phyloP scores from a whole-genome alignment of 2,329 filamentous ascomycete species.

The Cladobotryum mycophilum region DNA sequence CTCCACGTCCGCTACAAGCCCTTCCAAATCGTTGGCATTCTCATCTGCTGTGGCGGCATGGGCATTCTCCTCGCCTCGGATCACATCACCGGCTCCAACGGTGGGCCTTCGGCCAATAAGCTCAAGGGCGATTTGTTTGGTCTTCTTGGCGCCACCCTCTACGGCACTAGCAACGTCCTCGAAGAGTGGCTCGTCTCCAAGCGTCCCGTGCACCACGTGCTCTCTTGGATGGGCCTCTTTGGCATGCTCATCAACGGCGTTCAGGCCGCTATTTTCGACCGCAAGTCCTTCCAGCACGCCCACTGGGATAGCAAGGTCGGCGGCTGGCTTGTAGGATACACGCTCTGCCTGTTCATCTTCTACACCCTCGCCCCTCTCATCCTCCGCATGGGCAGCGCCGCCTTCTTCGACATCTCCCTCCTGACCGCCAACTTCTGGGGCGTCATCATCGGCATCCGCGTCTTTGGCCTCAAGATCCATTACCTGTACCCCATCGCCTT shows the following conservation, averaged over 20 bases:
- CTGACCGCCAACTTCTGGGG: constrained; percentile 97
- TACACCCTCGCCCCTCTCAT: constrained; percentile 83
- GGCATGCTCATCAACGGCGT: constrained; percentile 86
- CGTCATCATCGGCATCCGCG: constrained; percentile 80
- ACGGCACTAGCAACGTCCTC: constrained; percentile 83
- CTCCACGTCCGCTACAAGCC: constrained; percentile 84
- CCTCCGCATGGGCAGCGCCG: constrained; percentile 82
- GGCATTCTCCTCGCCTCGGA: constrained; percentile 82
- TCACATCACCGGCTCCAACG: constrained; percentile 71
- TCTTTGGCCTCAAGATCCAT: constrained; percentile 75
- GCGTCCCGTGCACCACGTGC: constrained; percentile 83
- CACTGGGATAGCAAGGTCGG: constrained; percentile 62
- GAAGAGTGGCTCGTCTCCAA: constrained; percentile 92
- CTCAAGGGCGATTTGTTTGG: constrained; percentile 92
- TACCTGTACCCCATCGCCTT: constrained; percentile 96
- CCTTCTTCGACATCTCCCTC: constrained; percentile 94
- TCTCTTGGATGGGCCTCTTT: constrained; percentile 84
- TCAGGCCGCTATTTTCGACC: constrained; percentile 89
- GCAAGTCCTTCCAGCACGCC: constrained; percentile 58
- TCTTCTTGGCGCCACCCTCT: constrained; percentile 80
- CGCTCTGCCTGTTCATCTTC: constrained; percentile 73
- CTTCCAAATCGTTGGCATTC: constrained; percentile 78
- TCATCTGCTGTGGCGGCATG: constrained; percentile 86
- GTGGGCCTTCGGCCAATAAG: constrained; percentile 60
- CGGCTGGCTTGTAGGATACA: constrained; percentile 87